Base-by-base conservation (phyloP, 441 rosid species). In the Hura crepitans region DNA sequence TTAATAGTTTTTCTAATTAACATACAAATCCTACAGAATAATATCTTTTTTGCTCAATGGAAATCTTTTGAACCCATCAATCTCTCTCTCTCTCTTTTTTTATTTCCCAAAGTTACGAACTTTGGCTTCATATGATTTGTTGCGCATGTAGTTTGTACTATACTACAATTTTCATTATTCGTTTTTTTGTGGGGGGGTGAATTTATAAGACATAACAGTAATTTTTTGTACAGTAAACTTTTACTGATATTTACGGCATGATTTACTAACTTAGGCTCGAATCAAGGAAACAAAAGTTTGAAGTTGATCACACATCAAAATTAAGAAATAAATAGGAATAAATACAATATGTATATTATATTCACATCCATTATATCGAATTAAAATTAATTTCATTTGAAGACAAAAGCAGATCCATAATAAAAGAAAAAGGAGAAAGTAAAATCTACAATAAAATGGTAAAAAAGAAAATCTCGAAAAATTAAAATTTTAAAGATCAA, bases 21-120 rank as follows among this genome's bases (percentile, higher is more conserved):
- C 42, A 23, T 22, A n/a, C n/a, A 31, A 65, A 35, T 23, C 23
- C 58, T 9, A 30, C 37, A 8, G 49, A 58, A 42, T n/a, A 43
- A 28, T 17, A 51, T 17, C 47, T 47, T 35, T 65, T 70, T 55
- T 5, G 25, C 10, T 39, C 18, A 58, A 55, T 62, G 69, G 45
- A 57, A 42, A 67, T 50, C 53, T 56, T 66, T 55, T 30, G 64
- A 63, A 76, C 54, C 35, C 28, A 68, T 54, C 53, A 11, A 35
- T 45, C 57, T 50, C 17, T 51, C 33, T 42, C 49, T 64, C 5
- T 37, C 5, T 37, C 5, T 37, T 17, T 23, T 23, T 14, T 17
- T 66, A 49, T 55, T 39, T 68, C 64, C 33, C 69, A 62, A 51
- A 66, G 64, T 31, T 5, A 47, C 37, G 28, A 33, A 25, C 35